Evolutionary conservation across 1,284 basidiomycete species (phyloP), one percentile per base, ranked within the genome.

Genomic region (Boletellus sp.): DNA sequence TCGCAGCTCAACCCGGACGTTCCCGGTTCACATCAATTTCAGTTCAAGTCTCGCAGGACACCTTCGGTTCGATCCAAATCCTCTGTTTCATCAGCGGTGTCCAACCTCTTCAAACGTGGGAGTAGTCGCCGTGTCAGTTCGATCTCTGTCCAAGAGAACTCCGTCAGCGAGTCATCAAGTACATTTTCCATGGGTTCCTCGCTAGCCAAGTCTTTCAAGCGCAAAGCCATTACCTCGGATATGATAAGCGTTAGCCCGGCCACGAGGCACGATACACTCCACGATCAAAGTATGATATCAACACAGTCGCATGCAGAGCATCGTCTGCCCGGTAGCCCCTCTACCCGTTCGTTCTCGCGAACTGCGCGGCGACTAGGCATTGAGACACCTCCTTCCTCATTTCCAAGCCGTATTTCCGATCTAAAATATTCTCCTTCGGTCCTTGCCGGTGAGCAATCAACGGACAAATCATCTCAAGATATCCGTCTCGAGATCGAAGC

Each of bases 401-500:
- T 66, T 33, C 36, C 45, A 40, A 34, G 48, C 49, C 53, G 61
- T 38, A 38, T 42, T 33, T 27, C 54, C 11, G 67, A 67, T 37
- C 35, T 54, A 22, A 60, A 51, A 48, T 59, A 62, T 48, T 63
- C 62, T 30, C 60, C 58, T 35, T 62, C 61, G 20, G 67, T 68
- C 33, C 67, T 69, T 41, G 66, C 61, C 47, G 65, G 61, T 22
- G 65, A 68, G 35, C 56, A 59, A 47, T 58, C 71, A 35, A 67
- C 68, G 47, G 73, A 77, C 43, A 74, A 77, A 51, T 76, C 82
- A 9, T 73, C 79, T 41, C 71, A 75, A 49, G 76, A 84, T 41
- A 80, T 89, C 47, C 77, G 75, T 36, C 69, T 74, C 40, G 83
- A 87, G 55, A 84, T 89, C 43, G 69, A 75, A 49, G 66, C 71